Base-by-base conservation (phyloP, 2,329 filamentous ascomycete species). In the Knufia petricola region DNA sequence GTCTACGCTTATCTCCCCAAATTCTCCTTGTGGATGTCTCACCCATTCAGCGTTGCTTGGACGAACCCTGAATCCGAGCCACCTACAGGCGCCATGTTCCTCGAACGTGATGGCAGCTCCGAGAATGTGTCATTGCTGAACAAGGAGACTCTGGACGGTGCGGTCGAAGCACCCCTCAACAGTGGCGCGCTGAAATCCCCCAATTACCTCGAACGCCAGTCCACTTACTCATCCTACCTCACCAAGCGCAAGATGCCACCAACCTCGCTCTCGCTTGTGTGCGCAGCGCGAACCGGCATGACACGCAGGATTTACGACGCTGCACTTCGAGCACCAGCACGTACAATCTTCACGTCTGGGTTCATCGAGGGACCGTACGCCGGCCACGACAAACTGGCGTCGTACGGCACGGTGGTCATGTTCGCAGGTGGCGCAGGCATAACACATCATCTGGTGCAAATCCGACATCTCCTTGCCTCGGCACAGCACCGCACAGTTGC, bases 371-470 rank as follows among this genome's bases (percentile, higher is more conserved):
- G 79, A 0, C 79, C 79, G 0, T 83, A 83, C 60, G 75, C 74
- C 39, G 77, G 77, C 7, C 74, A 77, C 60, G 74, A 79, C 46
- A 70, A 70, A 42, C 69, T 81, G 44, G 66, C 70, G 40, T 79
- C 74, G 46, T 83, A 82, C 64, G 80, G 79, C 58, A 82, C 79
- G 0, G 71, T 77, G n/a, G 63, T 83, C 20, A 73, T 83, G 49
- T 82, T 83, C 64, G 79, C 79, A 3, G 79, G 76, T 41, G 79
- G 79, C 46, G 78, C 81, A 23, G 79, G 79, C 46, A 82, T 83
- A 51, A 83, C 80, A 1, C 79, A 83, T 59, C 78, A 81, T 61
- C 69, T 82, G 51, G 70, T 77, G 48, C 78, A 76, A 63, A 69
- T 81, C 17, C 75, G 76, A 52, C 72, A 80, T 49, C 71, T 83